Evolutionary conservation across 2,329 filamentous ascomycete genomes (phyloP).

Genomic region (Sporothrix brunneoviolacea): DNA sequence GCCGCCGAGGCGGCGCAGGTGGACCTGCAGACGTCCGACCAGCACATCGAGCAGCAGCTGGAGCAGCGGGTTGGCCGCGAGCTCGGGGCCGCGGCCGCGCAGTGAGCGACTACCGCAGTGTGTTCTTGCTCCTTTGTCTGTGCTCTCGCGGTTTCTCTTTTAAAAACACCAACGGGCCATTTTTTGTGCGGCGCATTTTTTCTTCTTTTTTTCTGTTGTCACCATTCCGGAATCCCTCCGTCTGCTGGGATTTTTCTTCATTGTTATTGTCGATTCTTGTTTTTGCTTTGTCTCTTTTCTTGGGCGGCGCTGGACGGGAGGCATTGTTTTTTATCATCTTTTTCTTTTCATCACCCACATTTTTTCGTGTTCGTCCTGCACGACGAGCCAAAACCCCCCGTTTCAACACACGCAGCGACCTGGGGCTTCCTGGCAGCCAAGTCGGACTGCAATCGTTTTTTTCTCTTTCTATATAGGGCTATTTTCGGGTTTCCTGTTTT

Average conservation of each 20-base stretch:
- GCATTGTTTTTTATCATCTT: too few relatives aligned
- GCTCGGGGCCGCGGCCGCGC: slow-evolving; percentile 1
- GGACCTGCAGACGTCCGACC: neutral
- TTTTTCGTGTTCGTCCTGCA: too few relatives aligned
- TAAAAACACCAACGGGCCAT: neutral
- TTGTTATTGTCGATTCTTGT: neutral
- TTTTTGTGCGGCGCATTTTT: neutral
- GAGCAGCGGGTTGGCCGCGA: slow-evolving; percentile 14
- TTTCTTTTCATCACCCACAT: too few relatives aligned
- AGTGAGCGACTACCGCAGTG: neutral
- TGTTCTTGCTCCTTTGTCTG: neutral
- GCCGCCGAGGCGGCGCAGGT: neutral
- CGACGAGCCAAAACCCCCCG: too few relatives aligned
- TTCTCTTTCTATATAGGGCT: too few relatives aligned
- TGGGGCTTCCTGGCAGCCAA: too few relatives aligned
- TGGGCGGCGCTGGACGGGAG: too few relatives aligned
- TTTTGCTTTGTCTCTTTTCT: neutral
- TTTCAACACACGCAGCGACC: too few relatives aligned
- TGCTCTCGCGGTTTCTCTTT: neutral
- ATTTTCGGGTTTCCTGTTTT: too few relatives aligned
- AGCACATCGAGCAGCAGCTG: slow-evolving; percentile 10
- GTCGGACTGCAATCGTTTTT: too few relatives aligned
- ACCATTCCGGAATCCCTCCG: neutral
- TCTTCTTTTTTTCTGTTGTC: neutral
- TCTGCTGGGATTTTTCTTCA: neutral